Conservation (phyloP, 345 rosid species). For the Raphanus raphanistrum region DNA sequence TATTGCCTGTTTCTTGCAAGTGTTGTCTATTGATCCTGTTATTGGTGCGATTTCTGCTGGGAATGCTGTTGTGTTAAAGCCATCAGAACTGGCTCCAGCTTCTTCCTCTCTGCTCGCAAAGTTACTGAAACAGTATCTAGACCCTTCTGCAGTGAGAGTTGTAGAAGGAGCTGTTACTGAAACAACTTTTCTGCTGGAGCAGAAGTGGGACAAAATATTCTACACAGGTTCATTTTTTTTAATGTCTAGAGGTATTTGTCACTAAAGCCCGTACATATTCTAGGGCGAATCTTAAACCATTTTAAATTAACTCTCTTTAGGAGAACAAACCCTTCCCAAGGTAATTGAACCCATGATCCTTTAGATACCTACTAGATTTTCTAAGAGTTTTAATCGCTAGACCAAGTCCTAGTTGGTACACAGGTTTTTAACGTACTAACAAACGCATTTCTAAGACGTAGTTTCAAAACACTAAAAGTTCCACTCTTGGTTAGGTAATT, state of each 20-base stretch:
- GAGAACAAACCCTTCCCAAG: no score
- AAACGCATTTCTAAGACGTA: not conserved
- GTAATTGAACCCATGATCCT: no score
- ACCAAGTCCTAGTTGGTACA: no score
- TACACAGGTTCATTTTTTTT: slow-evolving; percentile 68
- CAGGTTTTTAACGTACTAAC: no score
- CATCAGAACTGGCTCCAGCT: slow-evolving; percentile 90
- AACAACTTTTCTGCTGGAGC: slow-evolving; percentile 77
- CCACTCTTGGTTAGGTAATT: slow-evolving; percentile 56
- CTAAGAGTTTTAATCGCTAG: no score
- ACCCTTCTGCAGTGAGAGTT: slow-evolving; percentile 66
- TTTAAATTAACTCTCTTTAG: no score
- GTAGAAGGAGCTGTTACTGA: slow-evolving; percentile 82
- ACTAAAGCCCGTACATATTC: no score
- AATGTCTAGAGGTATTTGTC: no score
- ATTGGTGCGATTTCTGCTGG: slow-evolving; percentile 97
- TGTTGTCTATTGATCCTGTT: slow-evolving; percentile 85
- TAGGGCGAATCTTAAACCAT: no score
- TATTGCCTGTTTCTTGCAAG: slow-evolving; percentile 41
- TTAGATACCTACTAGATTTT: no score
- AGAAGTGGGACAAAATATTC: slow-evolving; percentile 95
- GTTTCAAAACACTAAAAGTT: not conserved
- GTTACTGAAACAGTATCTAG: slow-evolving; percentile 65
- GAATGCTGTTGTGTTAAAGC: slow-evolving; percentile 81
- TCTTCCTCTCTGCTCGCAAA: slow-evolving; percentile 66